These are phyloP conservation scores for Aspergillus nanangensis DNA, from an alignment of 495 filamentous ascomycete genomes.

Conservation along the genomic window DNA sequence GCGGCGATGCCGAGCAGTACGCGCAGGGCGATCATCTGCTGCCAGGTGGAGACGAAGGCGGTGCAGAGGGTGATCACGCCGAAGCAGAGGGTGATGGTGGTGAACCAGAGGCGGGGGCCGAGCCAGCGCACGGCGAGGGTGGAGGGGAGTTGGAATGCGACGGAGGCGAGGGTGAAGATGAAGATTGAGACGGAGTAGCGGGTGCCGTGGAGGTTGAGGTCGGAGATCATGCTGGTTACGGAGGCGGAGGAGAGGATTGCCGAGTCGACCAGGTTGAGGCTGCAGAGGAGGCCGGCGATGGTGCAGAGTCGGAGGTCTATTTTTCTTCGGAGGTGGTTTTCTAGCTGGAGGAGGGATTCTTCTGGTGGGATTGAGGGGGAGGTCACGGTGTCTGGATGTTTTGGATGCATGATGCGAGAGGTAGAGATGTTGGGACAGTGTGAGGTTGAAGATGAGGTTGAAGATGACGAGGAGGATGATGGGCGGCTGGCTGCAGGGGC, in stretches of 20 bases:
- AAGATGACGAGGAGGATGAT: no score
- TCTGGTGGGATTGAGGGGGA: background rate
- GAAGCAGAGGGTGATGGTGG: constrained; percentile 62
- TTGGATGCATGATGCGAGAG: no score
- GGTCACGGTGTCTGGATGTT: background rate
- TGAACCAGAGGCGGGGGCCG: constrained; percentile 67
- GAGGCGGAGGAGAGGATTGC: constrained; percentile 75
- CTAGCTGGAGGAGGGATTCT: constrained; percentile 16
- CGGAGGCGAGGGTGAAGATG: constrained; percentile 72
- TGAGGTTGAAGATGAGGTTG: no score
- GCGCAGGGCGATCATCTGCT: constrained; percentile 68
- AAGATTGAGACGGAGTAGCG: constrained; percentile 71
- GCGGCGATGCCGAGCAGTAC: constrained; percentile 65
- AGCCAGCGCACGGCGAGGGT: constrained; percentile 65
- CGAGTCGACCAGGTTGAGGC: constrained; percentile 67
- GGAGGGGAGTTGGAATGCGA: constrained; percentile 70
- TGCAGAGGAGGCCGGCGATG: constrained; percentile 70
- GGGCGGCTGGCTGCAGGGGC: no score
- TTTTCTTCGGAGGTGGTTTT: constrained; percentile 54
- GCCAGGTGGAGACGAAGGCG: constrained; percentile 62
- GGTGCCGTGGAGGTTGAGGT: constrained; percentile 61
- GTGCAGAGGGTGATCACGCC: constrained; percentile 70
- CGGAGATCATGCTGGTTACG: constrained; percentile 66
- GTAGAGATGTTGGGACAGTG: no score
- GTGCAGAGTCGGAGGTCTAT: constrained; percentile 70